Percentiles rank a stretch among this genome's conserved stretches.
phyloP scores from a whole-genome alignment of 2,329 filamentous ascomycete genomes.

The Lomentospora prolificans region DNA sequence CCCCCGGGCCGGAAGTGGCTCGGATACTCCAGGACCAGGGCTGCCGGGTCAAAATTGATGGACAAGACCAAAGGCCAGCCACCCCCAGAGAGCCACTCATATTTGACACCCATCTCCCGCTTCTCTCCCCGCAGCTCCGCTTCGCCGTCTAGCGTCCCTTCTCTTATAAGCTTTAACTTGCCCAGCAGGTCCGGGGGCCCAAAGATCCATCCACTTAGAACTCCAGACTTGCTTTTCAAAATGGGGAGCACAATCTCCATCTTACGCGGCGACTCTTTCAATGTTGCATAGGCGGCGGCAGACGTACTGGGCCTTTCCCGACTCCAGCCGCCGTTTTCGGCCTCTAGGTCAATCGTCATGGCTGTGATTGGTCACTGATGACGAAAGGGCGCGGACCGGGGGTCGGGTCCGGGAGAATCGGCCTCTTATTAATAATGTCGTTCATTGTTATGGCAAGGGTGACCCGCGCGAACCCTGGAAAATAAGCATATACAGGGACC shows the following conservation, averaged over 20 bases:
- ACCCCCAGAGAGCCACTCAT: neutral
- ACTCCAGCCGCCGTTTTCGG: slow-evolving; percentile 1
- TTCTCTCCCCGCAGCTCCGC: neutral
- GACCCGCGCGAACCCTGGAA: neutral
- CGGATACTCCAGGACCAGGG: neutral
- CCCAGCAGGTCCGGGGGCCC: too few relatives aligned
- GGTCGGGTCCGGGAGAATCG: neutral
- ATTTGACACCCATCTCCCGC: neutral
- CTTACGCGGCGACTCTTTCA: neutral
- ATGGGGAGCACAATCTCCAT: too few relatives aligned
- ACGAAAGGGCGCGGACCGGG: neutral
- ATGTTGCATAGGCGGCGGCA: neutral
- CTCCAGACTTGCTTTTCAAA: neutral
- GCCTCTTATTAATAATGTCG: neutral
- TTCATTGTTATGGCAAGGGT: neutral
- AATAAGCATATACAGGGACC: neutral
- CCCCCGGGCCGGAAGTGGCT: neutral
- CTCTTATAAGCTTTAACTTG: neutral
- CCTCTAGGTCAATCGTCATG: neutral
- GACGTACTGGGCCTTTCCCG: neutral
- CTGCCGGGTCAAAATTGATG: neutral
- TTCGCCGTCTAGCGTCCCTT: neutral
- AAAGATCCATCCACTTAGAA: neutral
- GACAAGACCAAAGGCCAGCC: neutral
- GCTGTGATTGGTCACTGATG: neutral